Evolutionary conservation across 805 yeast species (phyloP).

Genomic region (Ogataea trehalophila): DNA sequence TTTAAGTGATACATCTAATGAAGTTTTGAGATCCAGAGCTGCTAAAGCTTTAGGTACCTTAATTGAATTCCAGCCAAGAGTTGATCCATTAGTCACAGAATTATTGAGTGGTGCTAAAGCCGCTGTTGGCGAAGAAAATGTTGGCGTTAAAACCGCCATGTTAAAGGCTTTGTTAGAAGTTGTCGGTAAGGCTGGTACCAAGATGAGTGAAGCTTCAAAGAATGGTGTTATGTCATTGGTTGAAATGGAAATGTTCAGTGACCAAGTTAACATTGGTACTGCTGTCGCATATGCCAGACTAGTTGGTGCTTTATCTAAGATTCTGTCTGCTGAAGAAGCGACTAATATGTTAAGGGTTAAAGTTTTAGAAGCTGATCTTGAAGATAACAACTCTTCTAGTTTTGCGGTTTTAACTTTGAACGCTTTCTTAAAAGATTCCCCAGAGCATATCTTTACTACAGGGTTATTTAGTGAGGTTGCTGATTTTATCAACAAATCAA

Average conservation of each 20-base stretch:
- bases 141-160: slow-evolving; percentile 81
- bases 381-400: slow-evolving; percentile 39
- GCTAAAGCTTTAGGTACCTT: slow-evolving; percentile 86
- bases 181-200: slow-evolving; percentile 70
- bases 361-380: slow-evolving; percentile 43
- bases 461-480: slow-evolving; percentile 48
- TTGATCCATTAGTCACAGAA: slow-evolving; percentile 87
- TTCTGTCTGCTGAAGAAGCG: slow-evolving; percentile 62
- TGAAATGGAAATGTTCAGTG: slow-evolving; percentile 55
- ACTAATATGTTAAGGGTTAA: slow-evolving; percentile 51
- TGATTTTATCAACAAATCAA: slow-evolving; percentile 41
- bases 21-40: slow-evolving; percentile 72
- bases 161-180: slow-evolving; percentile 80
- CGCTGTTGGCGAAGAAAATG: slow-evolving; percentile 41
- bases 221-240: slow-evolving; percentile 63
- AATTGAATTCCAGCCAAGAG: slow-evolving; percentile 85
- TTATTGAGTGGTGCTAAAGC: slow-evolving; percentile 69
- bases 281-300: slow-evolving; percentile 75
- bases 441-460: slow-evolving; percentile 52
- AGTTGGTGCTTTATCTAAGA: slow-evolving; percentile 71
- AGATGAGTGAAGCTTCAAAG: slow-evolving; percentile 72
- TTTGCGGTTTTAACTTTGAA: slow-evolving; percentile 71
- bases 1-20: slow-evolving; percentile 71
- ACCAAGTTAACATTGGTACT: slow-evolving; percentile 43
- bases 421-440: slow-evolving; percentile 75